Evolutionary conservation across 371 early-diverging fungal species (phyloP), one percentile per base, ranked within the genome.

Genomic region (Mortierella sp.): DNA sequence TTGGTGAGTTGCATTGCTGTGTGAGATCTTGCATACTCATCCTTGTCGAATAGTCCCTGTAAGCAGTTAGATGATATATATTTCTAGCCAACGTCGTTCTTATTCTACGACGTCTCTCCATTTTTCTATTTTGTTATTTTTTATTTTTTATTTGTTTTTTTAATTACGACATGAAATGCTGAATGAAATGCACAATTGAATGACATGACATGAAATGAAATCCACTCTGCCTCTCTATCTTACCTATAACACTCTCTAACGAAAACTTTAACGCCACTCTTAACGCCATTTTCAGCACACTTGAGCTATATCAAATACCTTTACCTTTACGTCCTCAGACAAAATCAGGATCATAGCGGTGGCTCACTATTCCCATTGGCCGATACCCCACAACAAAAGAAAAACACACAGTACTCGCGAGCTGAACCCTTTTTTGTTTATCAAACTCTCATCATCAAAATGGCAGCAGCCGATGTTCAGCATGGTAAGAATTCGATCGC

Each of bases 401-500:
- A 2, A 28, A 24, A 24, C 1, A 4, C 30, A 14, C 24, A 20
- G 9, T 22, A 18, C 10, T 55, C 20, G 55, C 28, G 55, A 24
- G 24, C 47, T 49, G 58, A 62, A 9, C 60, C 37, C 59, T 43
- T 40, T 65, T 54, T 22, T 54, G 18, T 11, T 28, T 22, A 55
- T 4, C 9, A 55, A 30, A 18, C 20, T 43, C 20, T 26, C 35
- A 52, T 5, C 22, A 18, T 24, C 51, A 43, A 32, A 16, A 76
- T 76, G 76, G 63, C 68, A 55, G 60, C 68, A 63, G 61, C 72
- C 4, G 60, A 71, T 20, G 59, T 71, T 52, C 77, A 77, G 18
- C 66, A 63, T 49, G 77, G 77, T 77, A 66, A 64, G 40, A 30
- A 45, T 26, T 45, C 62, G 6, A 30, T 60, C 37, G 28, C 16